Base-by-base conservation (phyloP, 2,329 filamentous ascomycete genomes). In the Xylogone sp. region DNA sequence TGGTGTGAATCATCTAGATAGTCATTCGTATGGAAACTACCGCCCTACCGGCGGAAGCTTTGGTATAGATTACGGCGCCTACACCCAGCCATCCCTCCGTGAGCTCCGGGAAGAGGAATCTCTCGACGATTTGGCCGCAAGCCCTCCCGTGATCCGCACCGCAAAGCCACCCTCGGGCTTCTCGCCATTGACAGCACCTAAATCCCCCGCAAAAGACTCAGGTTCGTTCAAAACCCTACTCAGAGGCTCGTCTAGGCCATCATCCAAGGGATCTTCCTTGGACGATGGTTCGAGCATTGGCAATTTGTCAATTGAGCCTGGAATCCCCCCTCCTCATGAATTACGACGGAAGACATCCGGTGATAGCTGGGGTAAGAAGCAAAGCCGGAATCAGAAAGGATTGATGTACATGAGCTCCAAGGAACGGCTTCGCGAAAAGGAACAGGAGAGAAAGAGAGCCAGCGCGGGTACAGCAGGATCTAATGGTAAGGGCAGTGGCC, bases 131-230 rank as follows among this genome's bases (percentile, higher is more conserved):
- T 71, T 84, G 43, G 77, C 83, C 24, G 82, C 83, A 20, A 73
- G 75, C 45, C 73, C 90, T 12, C 90, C 91, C 18, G 81, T 93
- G 50, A 81, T 95, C 60, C 85, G 87, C 57, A 96, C 92, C 27
- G 82, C 90, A 27, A 92, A 92, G 67, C 87, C 86, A 7, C 88
- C 88, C 0, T 90, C 87, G 47, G 88, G 88, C 49, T 82, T 84
- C 61, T 91, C 88, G 21, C 72, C 84, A 18, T 71, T 88, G 48
- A 90, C 86, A n/a, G 81, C 84, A 0, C 77, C 78, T 53, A 83
- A 76, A 55, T 31, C 52, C 42, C 71, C 49, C 75, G 43, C 18
- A 58, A 61, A 74, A 54, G 68, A 72, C 31, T 61, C 65, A 2
- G 69, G 70, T 42, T 79, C 81, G 12, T 65, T 88, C 43, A 81